These are phyloP conservation scores for Streptanthus diversifolius DNA, from an alignment of 345 rosid species.

Conservation along the genomic window DNA sequence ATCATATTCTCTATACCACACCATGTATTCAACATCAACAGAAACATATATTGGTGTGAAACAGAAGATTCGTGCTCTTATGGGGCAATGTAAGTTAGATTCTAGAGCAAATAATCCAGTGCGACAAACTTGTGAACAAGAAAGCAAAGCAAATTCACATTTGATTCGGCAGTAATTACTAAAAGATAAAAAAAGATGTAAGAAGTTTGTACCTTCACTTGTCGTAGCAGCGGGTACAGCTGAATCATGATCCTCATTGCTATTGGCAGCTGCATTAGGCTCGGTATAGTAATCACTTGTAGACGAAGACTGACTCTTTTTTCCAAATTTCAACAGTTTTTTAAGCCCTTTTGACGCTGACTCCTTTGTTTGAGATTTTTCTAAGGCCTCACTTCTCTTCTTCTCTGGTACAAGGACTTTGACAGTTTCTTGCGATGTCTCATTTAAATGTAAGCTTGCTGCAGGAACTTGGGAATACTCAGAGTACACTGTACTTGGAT, in stretches of 20 bases:
- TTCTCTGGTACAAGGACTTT: slow-evolving; percentile 51
- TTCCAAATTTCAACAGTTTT: slow-evolving; percentile 69
- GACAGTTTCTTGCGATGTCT: slow-evolving; percentile 34
- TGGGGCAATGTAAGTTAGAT: background rate
- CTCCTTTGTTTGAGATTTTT: slow-evolving; percentile 60
- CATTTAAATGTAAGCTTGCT: slow-evolving; percentile 35
- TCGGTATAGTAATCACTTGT: slow-evolving; percentile 44
- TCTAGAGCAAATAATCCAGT: background rate
- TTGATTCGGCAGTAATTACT: background rate
- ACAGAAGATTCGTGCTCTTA: background rate
- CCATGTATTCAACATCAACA: background rate
- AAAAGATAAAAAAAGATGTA: background rate
- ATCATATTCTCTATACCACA: background rate
- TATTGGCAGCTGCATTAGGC: slow-evolving; percentile 27
- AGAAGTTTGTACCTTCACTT: slow-evolving; percentile 46
- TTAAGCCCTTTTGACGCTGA: slow-evolving; percentile 59
- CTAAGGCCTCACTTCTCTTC: slow-evolving; percentile 57
- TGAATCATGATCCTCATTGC: slow-evolving; percentile 39
- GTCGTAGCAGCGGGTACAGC: slow-evolving; percentile 30
- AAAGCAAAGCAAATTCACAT: background rate
- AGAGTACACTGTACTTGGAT: slow-evolving; percentile 50
- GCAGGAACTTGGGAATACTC: slow-evolving; percentile 59
- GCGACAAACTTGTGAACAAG: background rate
- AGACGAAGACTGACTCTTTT: slow-evolving; percentile 56
- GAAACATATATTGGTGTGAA: background rate